A percentile compares a stretch with the other conserved stretches of the same genome.
These are phyloP conservation scores for Monosporozyma servazzii DNA, from an alignment of 805 yeast genomes.

Conservation along the genomic window DNA sequence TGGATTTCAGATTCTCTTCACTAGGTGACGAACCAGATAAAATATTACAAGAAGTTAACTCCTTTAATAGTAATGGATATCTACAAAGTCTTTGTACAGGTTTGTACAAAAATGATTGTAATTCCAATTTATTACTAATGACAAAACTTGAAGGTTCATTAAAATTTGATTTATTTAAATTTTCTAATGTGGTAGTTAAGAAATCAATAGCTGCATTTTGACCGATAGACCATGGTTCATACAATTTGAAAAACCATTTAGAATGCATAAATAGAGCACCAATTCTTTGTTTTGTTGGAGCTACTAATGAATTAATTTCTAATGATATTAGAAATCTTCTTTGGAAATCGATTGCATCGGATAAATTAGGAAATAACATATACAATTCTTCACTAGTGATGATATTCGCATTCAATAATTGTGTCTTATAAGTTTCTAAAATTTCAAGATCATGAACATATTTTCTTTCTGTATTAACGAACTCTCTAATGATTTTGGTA, in stretches of 20 bases:
- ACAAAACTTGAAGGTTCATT: slow-evolving; percentile 38
- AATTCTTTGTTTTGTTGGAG: slow-evolving; percentile 67
- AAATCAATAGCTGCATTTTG: slow-evolving; percentile 81
- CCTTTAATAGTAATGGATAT: slow-evolving; percentile 76
- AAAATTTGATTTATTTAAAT: slow-evolving; percentile 33
- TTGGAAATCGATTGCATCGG: slow-evolving; percentile 83
- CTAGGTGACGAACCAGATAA: not conserved
- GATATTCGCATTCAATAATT: slow-evolving; percentile 53
- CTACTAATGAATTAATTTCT: slow-evolving; percentile 76
- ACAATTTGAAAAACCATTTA: slow-evolving; percentile 74
- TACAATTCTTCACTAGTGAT: slow-evolving; percentile 74
- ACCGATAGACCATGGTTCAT: slow-evolving; percentile 91
- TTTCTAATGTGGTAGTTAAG: slow-evolving; percentile 37
- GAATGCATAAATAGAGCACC: slow-evolving; percentile 86
- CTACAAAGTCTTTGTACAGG: slow-evolving; percentile 96
- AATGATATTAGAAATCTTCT: slow-evolving; percentile 79
- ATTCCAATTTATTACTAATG: slow-evolving; percentile 77
- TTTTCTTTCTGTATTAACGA: slow-evolving; percentile 83
- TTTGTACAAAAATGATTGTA: slow-evolving; percentile 80
- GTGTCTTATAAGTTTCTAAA: slow-evolving; percentile 56
- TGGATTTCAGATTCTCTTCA: slow-evolving; percentile 1
- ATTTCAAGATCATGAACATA: slow-evolving; percentile 86
- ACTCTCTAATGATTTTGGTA: slow-evolving; percentile 66
- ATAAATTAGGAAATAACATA: slow-evolving; percentile 73
- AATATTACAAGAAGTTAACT: slow-evolving; percentile 40